A percentile compares a stretch with the other conserved stretches of the same genome.
phyloP scores from a whole-genome alignment of 1,139 yeast species.

The Lodderomyces pseudojiufengensis region DNA sequence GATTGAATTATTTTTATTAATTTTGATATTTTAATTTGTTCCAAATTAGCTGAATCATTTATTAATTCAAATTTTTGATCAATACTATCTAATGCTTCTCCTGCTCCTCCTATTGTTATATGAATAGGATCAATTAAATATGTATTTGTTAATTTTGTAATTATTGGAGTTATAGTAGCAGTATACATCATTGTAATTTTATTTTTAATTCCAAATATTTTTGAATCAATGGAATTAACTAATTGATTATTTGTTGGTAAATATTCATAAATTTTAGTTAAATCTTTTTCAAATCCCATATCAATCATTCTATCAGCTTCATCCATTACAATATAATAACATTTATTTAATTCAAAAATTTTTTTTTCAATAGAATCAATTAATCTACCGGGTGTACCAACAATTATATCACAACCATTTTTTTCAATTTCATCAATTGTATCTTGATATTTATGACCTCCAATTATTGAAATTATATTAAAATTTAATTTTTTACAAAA shows the following conservation, averaged over 20 bases:
- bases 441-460: conserved; percentile 84
- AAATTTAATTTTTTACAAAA: conserved; percentile 43
- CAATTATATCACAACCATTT: conserved; percentile 70
- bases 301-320: conserved; percentile 96
- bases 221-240: conserved; percentile 19
- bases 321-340: conserved; percentile 74
- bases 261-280: conserved; percentile 52
- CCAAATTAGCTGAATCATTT: conserved; percentile 6
- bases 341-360: conserved; percentile 54
- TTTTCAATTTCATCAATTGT: conserved; percentile 41
- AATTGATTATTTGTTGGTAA: conserved; percentile 35
- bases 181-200: conserved; percentile 80
- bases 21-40: conserved; percentile 20
- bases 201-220: conserved; percentile 26
- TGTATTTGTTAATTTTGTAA: conserved; percentile 60
- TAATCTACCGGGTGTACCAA: conserved; percentile 92
- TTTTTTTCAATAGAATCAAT: conserved; percentile 74
- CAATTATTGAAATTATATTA: conserved; percentile 68
- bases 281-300: conserved; percentile 85
- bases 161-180: conserved; percentile 81
- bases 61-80: conserved; percentile 62
- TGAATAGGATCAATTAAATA: conserved; percentile 62
- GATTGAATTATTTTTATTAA: conserved; percentile 23
- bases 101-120: conserved; percentile 68
- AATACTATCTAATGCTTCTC: conserved; percentile 63